Base-by-base conservation (phyloP, 192 early-diverging fungal genomes). In the Backusella australiensis region DNA sequence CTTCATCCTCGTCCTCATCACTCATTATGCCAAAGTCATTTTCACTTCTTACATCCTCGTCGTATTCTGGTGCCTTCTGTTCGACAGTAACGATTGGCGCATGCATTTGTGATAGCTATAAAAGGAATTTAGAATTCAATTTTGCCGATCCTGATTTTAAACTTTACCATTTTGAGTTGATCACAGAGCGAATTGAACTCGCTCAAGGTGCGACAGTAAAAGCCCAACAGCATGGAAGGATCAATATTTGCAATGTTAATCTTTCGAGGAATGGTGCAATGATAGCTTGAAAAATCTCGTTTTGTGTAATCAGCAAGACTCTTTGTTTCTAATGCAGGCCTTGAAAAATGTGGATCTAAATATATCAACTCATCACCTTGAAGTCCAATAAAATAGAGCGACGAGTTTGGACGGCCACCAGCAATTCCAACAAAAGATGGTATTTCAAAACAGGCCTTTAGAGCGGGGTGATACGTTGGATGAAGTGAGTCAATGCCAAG, bases 361-460 rank as follows among this genome's bases (percentile, higher is more conserved):
- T 97, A 99, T 6, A 97, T 85, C 14, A 99, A 77, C 29, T 94
- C 91, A 78, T 91, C 86, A 32, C 84, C 92, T 84, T 96, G 91
- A 46, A 91, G 86, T 29, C 97, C 97, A 35, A 95, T 89, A 86
- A 99, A 98, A 81, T 94, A 99, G 63, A 95, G 82, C 0, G 96
- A 97, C 1, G 98, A 98, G 9, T 95, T 94, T n/a, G 98, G 98
- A 59, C 92, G 85, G 11, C 98, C 98, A 21, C 97, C 97, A 49
- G 96, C 97, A 79, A 99, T 96, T 14, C 97, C 97, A 6, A 95
- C 86, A 69, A 91, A 94, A 38, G 92, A 89, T 23, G 92, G 87
- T 56, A 96, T 86, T 39, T 82, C 86, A 76, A 99, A 92, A 71
- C 90, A 96, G 7, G 89, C 83, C 86, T 92, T 93, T 59, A 94